Evolutionary conservation across 495 filamentous ascomycete genomes (phyloP), one percentile per base, ranked within the genome.

Genomic region (Pyronema domesticum): DNA sequence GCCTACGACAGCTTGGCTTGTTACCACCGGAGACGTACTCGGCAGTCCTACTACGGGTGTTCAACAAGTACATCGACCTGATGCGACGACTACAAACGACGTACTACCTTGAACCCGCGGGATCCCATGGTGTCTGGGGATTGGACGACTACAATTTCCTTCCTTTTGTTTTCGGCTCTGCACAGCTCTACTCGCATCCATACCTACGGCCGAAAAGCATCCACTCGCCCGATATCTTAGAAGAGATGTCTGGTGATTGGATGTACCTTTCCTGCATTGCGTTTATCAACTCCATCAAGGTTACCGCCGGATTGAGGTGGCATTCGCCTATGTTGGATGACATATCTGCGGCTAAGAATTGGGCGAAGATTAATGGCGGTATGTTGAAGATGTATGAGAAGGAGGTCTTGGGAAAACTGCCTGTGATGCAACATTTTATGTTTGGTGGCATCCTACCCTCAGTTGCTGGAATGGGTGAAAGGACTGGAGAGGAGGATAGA

Each of bases 251-350:
- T 11, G 19, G 47, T 7, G 63, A 66, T n/a, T 66, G 37, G 9
- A 54, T 96, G 51, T 99, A 99, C 62, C 76, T 96, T 1, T 81
- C 85, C 51, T 89, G 95, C 69, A 85, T 99, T 33, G 75, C 78
- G 33, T 95, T 91, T 70, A 89, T 96, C 46, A 95, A 95, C 68
- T 83, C 80, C 60, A 89, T 93, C 49, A 99, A 99, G 74, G 95
- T 85, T 1, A 91, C 96, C 42, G 86, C 93, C 58, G 89, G 89
- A 8, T 71, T 99, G 58, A 77, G 93, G 45, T 99, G 91, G 91
- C 91, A 96, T 65, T 89, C 83, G 60, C 91, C 91, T 1, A 95
- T 99, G 93, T 74, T 99, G 36, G 93, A 99, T 64, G 91, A 99
- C 65, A 96, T 99, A 55, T 88, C 82, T 2, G 80, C 82, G n/a